Conservation (phyloP, 2,329 filamentous ascomycete genomes). For the Lojkania enalia region DNA sequence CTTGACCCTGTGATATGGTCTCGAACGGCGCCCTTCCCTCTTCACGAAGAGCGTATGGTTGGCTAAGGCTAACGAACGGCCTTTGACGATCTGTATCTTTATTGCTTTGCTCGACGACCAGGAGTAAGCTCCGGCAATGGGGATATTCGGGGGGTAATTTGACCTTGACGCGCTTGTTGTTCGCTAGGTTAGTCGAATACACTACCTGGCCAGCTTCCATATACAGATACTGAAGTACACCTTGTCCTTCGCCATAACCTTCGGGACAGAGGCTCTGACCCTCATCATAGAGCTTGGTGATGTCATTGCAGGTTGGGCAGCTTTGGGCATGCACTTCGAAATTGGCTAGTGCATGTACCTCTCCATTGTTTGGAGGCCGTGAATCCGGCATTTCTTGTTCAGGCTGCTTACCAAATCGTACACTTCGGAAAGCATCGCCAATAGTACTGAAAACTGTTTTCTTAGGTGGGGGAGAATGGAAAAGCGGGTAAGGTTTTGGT, state of each 20-base stretch:
- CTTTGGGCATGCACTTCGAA: slow-evolving; percentile 34
- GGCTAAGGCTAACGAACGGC: slow-evolving; percentile 25
- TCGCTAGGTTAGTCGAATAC: slow-evolving; percentile 19
- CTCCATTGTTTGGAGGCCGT: slow-evolving; percentile 18
- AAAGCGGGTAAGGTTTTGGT: neutral
- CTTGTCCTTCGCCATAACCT: slow-evolving; percentile 27
- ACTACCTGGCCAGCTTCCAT: slow-evolving; percentile 26
- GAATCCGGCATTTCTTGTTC: slow-evolving; percentile 11
- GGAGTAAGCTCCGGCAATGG: slow-evolving; percentile 21
- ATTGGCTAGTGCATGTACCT: slow-evolving; percentile 23
- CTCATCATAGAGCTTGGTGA: slow-evolving; percentile 24
- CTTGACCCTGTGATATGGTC: neutral
- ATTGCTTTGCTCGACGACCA: slow-evolving; percentile 22
- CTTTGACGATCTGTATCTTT: slow-evolving; percentile 17
- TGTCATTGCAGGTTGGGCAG: slow-evolving; percentile 26
- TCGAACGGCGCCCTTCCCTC: too few species aligned
- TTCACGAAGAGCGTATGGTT: slow-evolving; percentile 13
- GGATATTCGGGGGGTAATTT: slow-evolving; percentile 27
- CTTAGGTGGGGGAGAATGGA: slow-evolving; percentile 12
- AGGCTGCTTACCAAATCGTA: slow-evolving; percentile 25
- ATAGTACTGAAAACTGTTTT: slow-evolving; percentile 25
- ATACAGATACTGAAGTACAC: slow-evolving; percentile 24
- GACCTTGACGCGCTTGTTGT: slow-evolving; percentile 15
- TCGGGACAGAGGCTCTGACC: slow-evolving; percentile 22
- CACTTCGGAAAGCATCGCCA: slow-evolving; percentile 26